A percentile compares a stretch with the other conserved stretches of the same genome.
phyloP scores from a whole-genome alignment of 139 green algal genomes.

The Asterochloris sp. region DNA sequence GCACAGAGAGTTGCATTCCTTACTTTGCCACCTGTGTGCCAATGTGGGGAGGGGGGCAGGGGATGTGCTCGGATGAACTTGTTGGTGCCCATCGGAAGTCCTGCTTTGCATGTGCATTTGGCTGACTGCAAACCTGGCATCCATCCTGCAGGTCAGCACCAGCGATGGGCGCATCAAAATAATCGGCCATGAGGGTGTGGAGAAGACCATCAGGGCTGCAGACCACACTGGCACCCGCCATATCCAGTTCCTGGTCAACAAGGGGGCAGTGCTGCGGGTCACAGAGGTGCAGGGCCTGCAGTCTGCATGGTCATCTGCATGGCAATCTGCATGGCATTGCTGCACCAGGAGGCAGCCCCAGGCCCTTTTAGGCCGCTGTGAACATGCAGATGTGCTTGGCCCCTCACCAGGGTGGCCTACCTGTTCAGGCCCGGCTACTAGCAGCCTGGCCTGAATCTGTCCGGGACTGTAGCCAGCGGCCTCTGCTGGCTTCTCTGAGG shows the following conservation, averaged over 20 bases:
- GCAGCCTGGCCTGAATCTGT: no score
- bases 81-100: neutral
- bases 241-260: constrained; percentile 40
- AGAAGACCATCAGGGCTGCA: constrained; percentile 21
- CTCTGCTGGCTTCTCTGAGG: no score
- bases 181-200: constrained; percentile 38
- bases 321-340: neutral
- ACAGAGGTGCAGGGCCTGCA: constrained; percentile 22
- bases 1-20: no score
- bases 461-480: no score
- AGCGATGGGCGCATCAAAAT: constrained; percentile 46
- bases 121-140: neutral
- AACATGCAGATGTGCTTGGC: neutral
- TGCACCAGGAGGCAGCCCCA: no score
- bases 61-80: neutral
- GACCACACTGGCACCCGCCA: constrained; percentile 27
- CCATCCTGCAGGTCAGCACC: constrained; percentile 35
- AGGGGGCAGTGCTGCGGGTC: constrained; percentile 39
- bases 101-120: neutral
- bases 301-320: neutral
- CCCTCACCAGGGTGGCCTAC: neutral
- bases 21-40: neutral
- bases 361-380: no score
- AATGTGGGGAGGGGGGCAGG: neutral
- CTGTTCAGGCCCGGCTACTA: no score